Percentiles rank a stretch among this genome's conserved stretches.
These are phyloP conservation scores for Neurospora tetraspora DNA, from an alignment of 495 filamentous ascomycete genomes.

Conservation along the genomic window DNA sequence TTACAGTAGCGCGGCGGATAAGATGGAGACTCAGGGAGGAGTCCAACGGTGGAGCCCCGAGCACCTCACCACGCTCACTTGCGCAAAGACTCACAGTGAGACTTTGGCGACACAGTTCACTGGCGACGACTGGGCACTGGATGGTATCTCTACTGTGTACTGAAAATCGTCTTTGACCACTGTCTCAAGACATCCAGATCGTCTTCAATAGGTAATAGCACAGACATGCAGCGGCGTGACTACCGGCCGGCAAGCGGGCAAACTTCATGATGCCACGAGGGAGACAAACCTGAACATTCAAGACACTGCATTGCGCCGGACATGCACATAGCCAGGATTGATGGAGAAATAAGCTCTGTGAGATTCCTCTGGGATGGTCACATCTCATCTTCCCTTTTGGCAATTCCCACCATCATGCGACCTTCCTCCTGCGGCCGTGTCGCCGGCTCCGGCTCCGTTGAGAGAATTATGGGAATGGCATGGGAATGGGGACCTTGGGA, in stretches of 20 bases:
- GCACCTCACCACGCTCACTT: not conserved
- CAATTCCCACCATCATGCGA: not conserved
- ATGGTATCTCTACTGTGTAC: not conserved
- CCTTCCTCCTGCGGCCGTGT: not conserved
- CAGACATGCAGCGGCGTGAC: not conserved
- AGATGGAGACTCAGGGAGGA: not conserved
- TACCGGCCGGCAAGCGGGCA: not conserved
- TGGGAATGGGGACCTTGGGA: not conserved
- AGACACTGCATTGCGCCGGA: not conserved
- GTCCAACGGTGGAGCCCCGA: not conserved
- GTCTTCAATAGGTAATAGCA: not conserved
- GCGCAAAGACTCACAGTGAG: not conserved
- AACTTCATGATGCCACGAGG: not conserved
- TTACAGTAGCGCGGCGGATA: not conserved
- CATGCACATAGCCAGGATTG: not conserved
- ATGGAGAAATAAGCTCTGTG: not conserved
- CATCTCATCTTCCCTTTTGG: not conserved
- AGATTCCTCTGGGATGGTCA: not conserved
- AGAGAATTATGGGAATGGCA: not conserved
- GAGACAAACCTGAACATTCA: not conserved
- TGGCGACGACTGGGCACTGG: not conserved
- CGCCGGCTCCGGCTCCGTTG: not conserved
- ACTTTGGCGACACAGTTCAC: not conserved
- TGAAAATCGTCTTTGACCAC: not conserved
- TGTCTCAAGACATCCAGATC: not conserved